A percentile compares a stretch with the other conserved stretches of the same genome.
These are phyloP conservation scores for Phytopythium montanum DNA, from an alignment of 352 stramenopile species.

Conservation along the genomic window DNA sequence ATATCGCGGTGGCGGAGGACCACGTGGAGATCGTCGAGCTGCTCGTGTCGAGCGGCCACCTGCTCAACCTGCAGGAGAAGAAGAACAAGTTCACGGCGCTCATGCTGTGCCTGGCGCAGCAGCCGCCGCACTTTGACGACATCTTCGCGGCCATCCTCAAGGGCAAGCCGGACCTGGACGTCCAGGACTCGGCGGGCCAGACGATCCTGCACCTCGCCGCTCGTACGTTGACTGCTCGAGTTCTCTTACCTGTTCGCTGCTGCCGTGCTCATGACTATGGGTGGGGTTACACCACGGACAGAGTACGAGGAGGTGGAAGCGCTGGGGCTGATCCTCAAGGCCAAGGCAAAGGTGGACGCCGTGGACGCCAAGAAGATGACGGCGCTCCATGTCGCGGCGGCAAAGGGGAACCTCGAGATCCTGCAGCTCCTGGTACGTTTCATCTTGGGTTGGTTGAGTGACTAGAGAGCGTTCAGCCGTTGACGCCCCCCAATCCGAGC, in stretches of 20 bases:
- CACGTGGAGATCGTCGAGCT: constrained; percentile 70
- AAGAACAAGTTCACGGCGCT: constrained; percentile 73
- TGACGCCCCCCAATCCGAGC: not conserved
- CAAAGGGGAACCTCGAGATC: constrained; percentile 59
- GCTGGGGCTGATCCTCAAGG: constrained; percentile 50
- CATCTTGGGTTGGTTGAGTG: not conserved
- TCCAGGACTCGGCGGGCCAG: constrained; percentile 60
- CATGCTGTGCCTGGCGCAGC: constrained; percentile 73
- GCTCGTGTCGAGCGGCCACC: constrained; percentile 60
- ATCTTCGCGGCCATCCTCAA: constrained; percentile 67
- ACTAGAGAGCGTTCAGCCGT: not conserved
- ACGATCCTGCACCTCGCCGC: constrained; percentile 61
- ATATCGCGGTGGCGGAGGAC: constrained; percentile 69
- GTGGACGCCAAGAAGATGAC: constrained; percentile 75
- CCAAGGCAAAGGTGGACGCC: constrained; percentile 63
- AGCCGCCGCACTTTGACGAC: constrained; percentile 58
- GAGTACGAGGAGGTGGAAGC: constrained; percentile 66
- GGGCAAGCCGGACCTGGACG: constrained; percentile 58
- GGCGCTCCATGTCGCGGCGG: constrained; percentile 56
- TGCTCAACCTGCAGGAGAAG: constrained; percentile 72
- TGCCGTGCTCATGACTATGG: not conserved
- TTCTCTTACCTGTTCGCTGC: too few relatives aligned
- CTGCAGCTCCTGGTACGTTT: constrained; percentile 42
- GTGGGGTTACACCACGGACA: constrained; percentile 11
- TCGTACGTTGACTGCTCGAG: constrained; percentile 31